A percentile compares a stretch with the other conserved stretches of the same genome.
Conservation (phyloP, 208 protist species). For the Tritrichomonas musculus region DNA sequence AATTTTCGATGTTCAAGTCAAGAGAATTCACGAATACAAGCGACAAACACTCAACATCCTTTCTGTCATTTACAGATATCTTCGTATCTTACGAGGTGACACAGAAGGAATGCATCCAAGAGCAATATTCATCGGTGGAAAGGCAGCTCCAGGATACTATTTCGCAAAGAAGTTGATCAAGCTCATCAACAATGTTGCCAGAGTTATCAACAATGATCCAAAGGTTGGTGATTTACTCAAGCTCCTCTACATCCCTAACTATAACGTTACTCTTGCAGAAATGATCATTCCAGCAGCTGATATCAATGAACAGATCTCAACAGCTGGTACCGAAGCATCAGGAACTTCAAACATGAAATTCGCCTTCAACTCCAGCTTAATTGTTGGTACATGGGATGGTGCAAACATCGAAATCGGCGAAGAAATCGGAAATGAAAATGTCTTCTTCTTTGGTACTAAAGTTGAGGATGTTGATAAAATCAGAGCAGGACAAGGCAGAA, state of each 20-base stretch:
- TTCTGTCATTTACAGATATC: slow-evolving; percentile 58
- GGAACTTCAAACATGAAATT: slow-evolving; percentile 79
- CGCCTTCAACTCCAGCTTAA: slow-evolving; percentile 65
- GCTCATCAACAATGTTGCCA: slow-evolving; percentile 66
- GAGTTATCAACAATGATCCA: slow-evolving; percentile 66
- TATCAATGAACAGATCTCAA: slow-evolving; percentile 73
- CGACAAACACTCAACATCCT: slow-evolving; percentile 72
- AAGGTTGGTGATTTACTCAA: slow-evolving; percentile 58
- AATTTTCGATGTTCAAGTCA: slow-evolving; percentile 69
- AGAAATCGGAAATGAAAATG: slow-evolving; percentile 65
- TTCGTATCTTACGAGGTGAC: slow-evolving; percentile 52
- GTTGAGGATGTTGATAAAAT: slow-evolving; percentile 48
- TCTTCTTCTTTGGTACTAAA: slow-evolving; percentile 65
- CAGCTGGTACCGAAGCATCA: slow-evolving; percentile 69
- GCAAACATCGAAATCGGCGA: slow-evolving; percentile 74
- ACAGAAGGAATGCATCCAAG: not conserved
- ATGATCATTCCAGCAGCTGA: slow-evolving; percentile 70
- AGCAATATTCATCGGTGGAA: slow-evolving; percentile 64
- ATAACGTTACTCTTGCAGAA: slow-evolving; percentile 68
- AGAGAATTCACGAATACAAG: slow-evolving; percentile 82
- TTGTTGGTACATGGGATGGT: slow-evolving; percentile 71
- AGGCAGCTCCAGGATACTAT: slow-evolving; percentile 69
- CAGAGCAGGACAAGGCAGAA: not conserved
- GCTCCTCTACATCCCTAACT: slow-evolving; percentile 72
- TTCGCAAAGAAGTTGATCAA: slow-evolving; percentile 74